Conservation (phyloP, 139 green algal genomes). For the Nannochloris sp. region DNA sequence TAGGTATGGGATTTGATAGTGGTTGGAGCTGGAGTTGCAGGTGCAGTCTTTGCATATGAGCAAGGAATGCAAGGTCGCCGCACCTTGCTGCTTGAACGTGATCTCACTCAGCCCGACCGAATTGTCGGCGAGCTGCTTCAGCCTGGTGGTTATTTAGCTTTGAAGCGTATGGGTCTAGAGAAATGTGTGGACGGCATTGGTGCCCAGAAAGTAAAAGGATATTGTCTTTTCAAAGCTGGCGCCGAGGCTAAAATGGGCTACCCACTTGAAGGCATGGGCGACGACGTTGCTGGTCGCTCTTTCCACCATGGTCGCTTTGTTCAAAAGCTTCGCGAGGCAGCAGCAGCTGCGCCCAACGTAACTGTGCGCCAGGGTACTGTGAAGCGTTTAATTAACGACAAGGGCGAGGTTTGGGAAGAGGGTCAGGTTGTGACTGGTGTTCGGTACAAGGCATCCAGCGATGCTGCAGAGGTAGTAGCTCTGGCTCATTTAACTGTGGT, state of each 20-base stretch:
- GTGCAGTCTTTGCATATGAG: constrained; percentile 74
- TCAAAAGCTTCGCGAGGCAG: constrained; percentile 69
- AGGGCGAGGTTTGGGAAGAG: constrained; percentile 62
- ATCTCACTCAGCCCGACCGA: constrained; percentile 88
- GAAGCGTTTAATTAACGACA: constrained; percentile 56
- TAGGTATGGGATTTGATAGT: constrained; percentile 90
- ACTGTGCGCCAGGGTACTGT: constrained; percentile 67
- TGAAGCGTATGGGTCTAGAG: constrained; percentile 85
- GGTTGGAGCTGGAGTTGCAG: constrained; percentile 89
- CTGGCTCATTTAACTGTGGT: constrained; percentile 78
- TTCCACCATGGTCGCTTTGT: constrained; percentile 98
- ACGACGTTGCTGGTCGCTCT: constrained; percentile 78
- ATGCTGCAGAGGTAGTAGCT: constrained; percentile 34
- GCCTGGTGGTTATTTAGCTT: constrained; percentile 87
- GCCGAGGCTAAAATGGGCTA: constrained; percentile 71
- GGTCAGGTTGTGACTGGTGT: constrained; percentile 83
- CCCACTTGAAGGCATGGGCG: constrained; percentile 59
- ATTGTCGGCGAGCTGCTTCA: constrained; percentile 99
- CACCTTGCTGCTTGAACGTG: constrained; percentile 88
- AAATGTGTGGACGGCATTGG: constrained; percentile 81
- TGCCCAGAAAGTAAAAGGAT: constrained; percentile 86
- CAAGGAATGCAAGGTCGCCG: constrained; percentile 63
- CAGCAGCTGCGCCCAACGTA: constrained; percentile 35
- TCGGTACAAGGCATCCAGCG: constrained; percentile 51
- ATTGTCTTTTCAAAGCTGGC: constrained; percentile 89